A percentile compares a stretch with the other conserved stretches of the same genome.
Conservation (phyloP, 345 rosid genomes). For the Adansonia digitata region DNA sequence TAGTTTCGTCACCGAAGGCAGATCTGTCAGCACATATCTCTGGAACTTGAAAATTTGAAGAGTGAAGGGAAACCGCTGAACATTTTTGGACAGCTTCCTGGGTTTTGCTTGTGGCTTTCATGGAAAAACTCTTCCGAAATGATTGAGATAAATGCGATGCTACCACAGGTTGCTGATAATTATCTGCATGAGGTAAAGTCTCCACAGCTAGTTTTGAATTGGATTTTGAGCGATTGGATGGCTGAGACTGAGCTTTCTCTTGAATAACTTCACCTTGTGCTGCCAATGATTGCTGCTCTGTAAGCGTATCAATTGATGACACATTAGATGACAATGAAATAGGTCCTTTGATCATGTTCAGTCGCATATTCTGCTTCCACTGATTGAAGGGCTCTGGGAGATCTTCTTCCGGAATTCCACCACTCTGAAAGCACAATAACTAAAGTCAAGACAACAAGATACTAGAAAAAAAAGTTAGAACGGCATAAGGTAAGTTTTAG, state of each 20-base stretch:
- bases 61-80: conserved; percentile 7
- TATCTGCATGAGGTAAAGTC: conserved; percentile 9
- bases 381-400: conserved; percentile 69
- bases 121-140: conserved; percentile 43
- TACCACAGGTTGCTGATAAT: conserved; percentile 22
- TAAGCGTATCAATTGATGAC: conserved; percentile 2
- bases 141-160: conserved; percentile 44
- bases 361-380: conserved; percentile 16
- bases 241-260: neutral
- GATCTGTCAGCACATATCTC: conserved; percentile 9
- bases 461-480: neutral
- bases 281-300: conserved; percentile 6
- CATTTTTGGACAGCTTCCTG: neutral
- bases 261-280: neutral
- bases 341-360: neutral
- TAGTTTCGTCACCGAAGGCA: conserved; percentile 19
- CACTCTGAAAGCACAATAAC: conserved; percentile 45
- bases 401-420: conserved; percentile 63
- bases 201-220: conserved; percentile 2
- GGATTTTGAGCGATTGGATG: neutral
- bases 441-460: neutral
- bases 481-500: neutral
- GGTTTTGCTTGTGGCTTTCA: conserved; percentile 7
- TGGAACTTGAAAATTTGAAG: conserved; percentile 12
- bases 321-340: conserved; percentile 16